Evolutionary conservation across 306 rosid species (phyloP).

Genomic region (Echinosophora koreensis): DNA sequence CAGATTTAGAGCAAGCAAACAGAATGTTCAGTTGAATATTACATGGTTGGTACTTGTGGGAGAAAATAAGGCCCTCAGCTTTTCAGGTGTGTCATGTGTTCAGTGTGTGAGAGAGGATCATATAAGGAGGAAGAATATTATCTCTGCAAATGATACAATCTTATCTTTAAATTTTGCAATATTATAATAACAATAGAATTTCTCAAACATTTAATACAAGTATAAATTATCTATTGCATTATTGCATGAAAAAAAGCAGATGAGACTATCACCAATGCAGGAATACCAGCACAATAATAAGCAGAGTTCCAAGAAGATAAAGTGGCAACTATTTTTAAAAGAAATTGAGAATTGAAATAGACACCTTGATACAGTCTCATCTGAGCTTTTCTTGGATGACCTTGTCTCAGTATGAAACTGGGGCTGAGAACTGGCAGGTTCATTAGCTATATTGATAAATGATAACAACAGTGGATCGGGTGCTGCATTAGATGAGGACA

Average conservation of each 20-base stretch:
- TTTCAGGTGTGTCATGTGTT: background rate
- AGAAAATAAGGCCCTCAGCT: background rate
- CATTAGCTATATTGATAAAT: conserved; percentile 82
- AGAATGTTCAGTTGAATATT: conserved; percentile 12
- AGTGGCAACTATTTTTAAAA: background rate
- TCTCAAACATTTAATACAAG: conserved; percentile 12
- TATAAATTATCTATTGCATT: conserved; percentile 22
- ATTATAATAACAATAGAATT: background rate
- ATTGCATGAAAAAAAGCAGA: conserved; percentile 32
- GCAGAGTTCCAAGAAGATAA: conserved; percentile 17
- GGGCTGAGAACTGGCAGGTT: conserved; percentile 66
- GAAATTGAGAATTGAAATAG: conserved; percentile 31
- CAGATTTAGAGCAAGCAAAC: background rate
- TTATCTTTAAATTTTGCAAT: conserved; percentile 5
- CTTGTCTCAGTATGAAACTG: conserved; percentile 64
- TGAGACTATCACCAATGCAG: conserved; percentile 25
- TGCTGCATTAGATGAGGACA: conserved; percentile 77
- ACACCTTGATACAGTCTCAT: conserved; percentile 61
- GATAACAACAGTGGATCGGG: conserved; percentile 90
- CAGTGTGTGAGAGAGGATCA: background rate
- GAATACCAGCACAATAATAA: conserved; percentile 21
- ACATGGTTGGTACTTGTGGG: conserved; percentile 11
- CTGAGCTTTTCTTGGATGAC: conserved; percentile 69
- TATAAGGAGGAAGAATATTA: conserved; percentile 19
- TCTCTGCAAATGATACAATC: conserved; percentile 11